phyloP scores from a whole-genome alignment of 2,329 filamentous ascomycete genomes.

The Aspergillus arachidicola region DNA sequence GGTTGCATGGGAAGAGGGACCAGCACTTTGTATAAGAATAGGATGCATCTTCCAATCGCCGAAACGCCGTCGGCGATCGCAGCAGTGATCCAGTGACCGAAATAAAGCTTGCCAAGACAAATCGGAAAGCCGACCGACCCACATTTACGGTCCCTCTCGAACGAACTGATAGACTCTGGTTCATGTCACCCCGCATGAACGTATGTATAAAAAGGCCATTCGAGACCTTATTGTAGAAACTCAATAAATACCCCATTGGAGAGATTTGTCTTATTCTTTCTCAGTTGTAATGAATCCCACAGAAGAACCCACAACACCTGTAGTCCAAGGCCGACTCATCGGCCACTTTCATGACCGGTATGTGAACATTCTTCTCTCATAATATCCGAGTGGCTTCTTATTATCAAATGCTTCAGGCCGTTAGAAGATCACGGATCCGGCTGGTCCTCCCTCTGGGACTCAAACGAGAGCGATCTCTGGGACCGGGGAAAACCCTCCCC shows the following conservation, averaged over 20 bases:
- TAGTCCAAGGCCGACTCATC: background rate
- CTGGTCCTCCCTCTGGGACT: slow-evolving; percentile 28
- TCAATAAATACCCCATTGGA: background rate
- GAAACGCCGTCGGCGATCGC: background rate
- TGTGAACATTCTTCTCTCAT: background rate
- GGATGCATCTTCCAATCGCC: background rate
- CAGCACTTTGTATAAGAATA: no score
- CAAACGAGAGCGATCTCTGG: slow-evolving; percentile 31
- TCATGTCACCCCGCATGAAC: background rate
- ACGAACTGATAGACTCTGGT: background rate
- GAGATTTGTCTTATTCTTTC: background rate
- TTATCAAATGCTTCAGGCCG: background rate
- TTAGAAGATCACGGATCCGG: background rate
- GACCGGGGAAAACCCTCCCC: slow-evolving; percentile 34
- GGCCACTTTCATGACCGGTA: background rate
- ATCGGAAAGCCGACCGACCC: background rate
- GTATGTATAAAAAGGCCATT: background rate
- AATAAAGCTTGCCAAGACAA: background rate
- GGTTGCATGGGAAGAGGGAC: no score
- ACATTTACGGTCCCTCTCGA: background rate
- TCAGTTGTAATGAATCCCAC: background rate
- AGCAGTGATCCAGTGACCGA: background rate
- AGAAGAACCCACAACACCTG: background rate
- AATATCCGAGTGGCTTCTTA: no score
- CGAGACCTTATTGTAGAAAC: background rate